A percentile compares a stretch with the other conserved stretches of the same genome.
Conservation (phyloP, 768 basidiomycete genomes). For the Filobasidium floriforme region DNA sequence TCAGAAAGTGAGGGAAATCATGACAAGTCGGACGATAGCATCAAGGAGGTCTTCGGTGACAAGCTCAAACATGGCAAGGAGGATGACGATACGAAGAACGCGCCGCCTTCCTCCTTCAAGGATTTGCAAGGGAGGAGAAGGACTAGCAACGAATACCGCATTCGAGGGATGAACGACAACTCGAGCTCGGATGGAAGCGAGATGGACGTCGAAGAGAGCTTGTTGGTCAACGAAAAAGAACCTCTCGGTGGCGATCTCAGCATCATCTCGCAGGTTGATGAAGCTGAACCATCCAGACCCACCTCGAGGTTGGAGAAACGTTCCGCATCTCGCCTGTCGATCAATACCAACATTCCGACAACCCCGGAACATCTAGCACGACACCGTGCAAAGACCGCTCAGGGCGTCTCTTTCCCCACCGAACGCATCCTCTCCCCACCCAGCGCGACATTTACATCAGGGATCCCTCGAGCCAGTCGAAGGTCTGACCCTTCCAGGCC, state of each 20-base stretch:
- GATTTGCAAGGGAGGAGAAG: slow-evolving; percentile 3
- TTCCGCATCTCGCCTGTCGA: neutral
- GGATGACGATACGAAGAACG: neutral
- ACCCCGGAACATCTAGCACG: neutral
- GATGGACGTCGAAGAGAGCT: neutral
- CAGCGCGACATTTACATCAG: neutral
- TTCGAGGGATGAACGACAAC: neutral
- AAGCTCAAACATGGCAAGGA: too few species aligned
- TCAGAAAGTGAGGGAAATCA: neutral
- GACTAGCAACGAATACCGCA: neutral
- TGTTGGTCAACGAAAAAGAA: neutral
- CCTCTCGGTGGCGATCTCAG: neutral
- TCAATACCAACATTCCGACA: neutral
- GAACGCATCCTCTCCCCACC: slow-evolving; percentile 2
- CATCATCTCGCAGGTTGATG: neutral
- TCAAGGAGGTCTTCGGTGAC: too few species aligned
- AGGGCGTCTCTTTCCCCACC: neutral
- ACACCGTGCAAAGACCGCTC: neutral
- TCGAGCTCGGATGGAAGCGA: neutral
- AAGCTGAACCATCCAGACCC: neutral
- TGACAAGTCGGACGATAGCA: neutral
- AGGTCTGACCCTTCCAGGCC: neutral
- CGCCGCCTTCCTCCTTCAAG: neutral
- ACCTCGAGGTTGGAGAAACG: neutral
- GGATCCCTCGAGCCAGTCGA: neutral